Percentiles rank a stretch among this genome's conserved stretches.
Evolutionary conservation across 2,329 filamentous ascomycete genomes (phyloP).

Genomic region (Mycosphaerella sp.): DNA sequence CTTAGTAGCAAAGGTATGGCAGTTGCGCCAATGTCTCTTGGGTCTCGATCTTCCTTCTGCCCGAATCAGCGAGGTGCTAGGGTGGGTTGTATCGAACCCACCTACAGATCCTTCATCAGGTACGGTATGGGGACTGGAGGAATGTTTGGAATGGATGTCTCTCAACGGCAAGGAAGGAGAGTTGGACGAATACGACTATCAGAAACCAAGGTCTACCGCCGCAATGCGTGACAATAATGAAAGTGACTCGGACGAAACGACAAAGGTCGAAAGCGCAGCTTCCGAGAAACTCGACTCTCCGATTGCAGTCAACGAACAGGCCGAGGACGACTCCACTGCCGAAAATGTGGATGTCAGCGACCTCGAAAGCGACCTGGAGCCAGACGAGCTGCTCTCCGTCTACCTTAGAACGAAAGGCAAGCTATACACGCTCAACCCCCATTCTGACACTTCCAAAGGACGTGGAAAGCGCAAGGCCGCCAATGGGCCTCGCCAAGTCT

Average conservation of each 20-base stretch:
- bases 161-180: constrained; percentile 53
- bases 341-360: constrained; percentile 41
- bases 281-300: background rate
- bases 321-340: background rate
- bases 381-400: constrained; percentile 54
- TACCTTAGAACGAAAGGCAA: constrained; percentile 67
- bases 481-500: constrained; percentile 39
- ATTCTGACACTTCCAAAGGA: constrained; percentile 49
- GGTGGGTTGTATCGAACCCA: constrained; percentile 55
- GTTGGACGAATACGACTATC: constrained; percentile 32
- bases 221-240: constrained; percentile 6
- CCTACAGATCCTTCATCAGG: constrained; percentile 41
- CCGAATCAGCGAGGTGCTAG: constrained; percentile 57
- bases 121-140: constrained; percentile 70
- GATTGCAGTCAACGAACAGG: background rate
- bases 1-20: constrained; percentile 74
- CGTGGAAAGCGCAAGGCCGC: constrained; percentile 39
- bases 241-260: constrained; percentile 4
- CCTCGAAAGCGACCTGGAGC: constrained; percentile 45
- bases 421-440: constrained; percentile 42
- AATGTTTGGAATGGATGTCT: constrained; percentile 86
- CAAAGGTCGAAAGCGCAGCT: background rate
- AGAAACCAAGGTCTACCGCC: constrained; percentile 22
- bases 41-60: constrained; percentile 61
- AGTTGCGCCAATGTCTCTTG: constrained; percentile 64